A percentile compares a stretch with the other conserved stretches of the same genome.
phyloP scores from a whole-genome alignment of 225 moss, liverwort and hornwort species.

The Lunularia cruciata region DNA sequence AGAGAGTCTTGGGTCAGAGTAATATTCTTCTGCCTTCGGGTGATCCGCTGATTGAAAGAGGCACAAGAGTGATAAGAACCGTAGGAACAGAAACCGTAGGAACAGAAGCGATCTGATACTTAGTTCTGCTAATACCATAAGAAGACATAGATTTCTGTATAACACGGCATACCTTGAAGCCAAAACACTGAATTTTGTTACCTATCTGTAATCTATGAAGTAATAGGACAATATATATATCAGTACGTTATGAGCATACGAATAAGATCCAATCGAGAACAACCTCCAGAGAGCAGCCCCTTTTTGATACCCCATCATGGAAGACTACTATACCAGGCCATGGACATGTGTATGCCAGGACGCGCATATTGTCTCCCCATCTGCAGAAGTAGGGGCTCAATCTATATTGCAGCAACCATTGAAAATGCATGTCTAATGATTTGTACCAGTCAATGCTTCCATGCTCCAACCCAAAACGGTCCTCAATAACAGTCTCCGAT shows the following conservation, averaged over 20 bases:
- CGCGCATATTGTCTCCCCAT: slow-evolving; percentile 92
- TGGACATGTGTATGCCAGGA: slow-evolving; percentile 86
- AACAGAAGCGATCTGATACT: too few relatives aligned
- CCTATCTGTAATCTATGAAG: too few relatives aligned
- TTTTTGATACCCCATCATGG: neutral
- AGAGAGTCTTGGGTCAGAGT: slow-evolving; percentile 72
- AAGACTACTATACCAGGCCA: slow-evolving; percentile 62
- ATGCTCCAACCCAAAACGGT: slow-evolving; percentile 81
- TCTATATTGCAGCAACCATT: slow-evolving; percentile 87
- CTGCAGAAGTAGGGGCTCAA: slow-evolving; percentile 93
- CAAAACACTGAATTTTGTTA: too few relatives aligned
- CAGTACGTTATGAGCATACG: too few relatives aligned
- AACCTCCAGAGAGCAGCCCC: neutral
- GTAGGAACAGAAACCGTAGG: neutral
- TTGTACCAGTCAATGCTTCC: slow-evolving; percentile 84
- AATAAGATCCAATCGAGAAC: slow-evolving; percentile 37
- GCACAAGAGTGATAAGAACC: neutral
- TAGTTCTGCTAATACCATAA: too few relatives aligned
- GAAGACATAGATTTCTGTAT: too few relatives aligned
- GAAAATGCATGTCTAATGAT: slow-evolving; percentile 91
- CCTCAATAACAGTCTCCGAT: slow-evolving; percentile 91
- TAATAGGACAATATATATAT: too few relatives aligned
- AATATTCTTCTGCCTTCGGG: slow-evolving; percentile 71
- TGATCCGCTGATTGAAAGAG: slow-evolving; percentile 52
- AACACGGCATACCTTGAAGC: too few relatives aligned